Percentiles rank a stretch among this genome's conserved stretches.
phyloP scores from a whole-genome alignment of 208 protist genomes.

The Wallacemonas sp. region DNA sequence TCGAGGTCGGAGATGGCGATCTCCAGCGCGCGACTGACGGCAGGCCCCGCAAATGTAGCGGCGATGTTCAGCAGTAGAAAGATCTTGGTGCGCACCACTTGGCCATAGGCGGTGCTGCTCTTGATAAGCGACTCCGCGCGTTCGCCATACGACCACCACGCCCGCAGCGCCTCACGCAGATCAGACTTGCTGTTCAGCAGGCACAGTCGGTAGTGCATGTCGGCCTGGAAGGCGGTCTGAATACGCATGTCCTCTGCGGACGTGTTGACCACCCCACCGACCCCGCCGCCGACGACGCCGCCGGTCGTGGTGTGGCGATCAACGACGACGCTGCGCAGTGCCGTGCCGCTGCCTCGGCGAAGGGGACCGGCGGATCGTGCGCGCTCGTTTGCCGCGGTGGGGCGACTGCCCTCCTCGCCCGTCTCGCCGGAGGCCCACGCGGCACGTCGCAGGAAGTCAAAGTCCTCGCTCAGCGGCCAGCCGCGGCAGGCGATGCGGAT shows the following conservation, averaged over 20 bases:
- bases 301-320: neutral
- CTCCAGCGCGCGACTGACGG: constrained; percentile 34
- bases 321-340: neutral
- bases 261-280: neutral
- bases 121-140: constrained; percentile 34
- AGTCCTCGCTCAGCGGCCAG: constrained; percentile 50
- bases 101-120: constrained; percentile 34
- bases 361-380: neutral
- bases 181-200: constrained; percentile 38
- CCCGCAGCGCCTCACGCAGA: constrained; percentile 37
- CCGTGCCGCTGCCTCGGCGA: neutral
- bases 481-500: constrained; percentile 47
- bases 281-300: neutral
- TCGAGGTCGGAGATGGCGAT: constrained; percentile 36
- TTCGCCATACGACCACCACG: constrained; percentile 41
- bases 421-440: too few relatives aligned
- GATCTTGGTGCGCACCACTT: constrained; percentile 36
- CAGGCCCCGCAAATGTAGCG: constrained; percentile 29
- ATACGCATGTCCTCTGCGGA: constrained; percentile 28
- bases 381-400: too few relatives aligned
- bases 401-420: too few relatives aligned
- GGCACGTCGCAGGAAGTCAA: constrained; percentile 32
- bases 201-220: constrained; percentile 30
- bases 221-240: constrained; percentile 24
- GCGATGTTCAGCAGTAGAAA: constrained; percentile 35